phyloP scores from a whole-genome alignment of 2,329 filamentous ascomycete genomes.

The Xenosphaeropsis pyriputrescens region DNA sequence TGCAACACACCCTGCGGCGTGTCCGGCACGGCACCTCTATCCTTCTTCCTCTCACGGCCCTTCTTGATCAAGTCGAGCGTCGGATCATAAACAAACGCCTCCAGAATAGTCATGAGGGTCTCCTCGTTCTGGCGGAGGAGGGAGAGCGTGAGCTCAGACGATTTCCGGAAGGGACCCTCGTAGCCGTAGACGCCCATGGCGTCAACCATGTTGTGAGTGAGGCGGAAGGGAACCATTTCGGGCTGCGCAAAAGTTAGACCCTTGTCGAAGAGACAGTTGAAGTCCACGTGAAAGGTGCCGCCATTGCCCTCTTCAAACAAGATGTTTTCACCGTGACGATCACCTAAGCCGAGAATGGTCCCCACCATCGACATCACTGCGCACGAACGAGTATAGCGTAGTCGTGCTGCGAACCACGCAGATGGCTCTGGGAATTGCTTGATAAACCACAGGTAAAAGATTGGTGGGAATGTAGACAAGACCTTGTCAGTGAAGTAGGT shows the following conservation, averaged over 20 bases:
- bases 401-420: conserved; percentile 76
- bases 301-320: conserved; percentile 88
- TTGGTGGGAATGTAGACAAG: conserved; percentile 56
- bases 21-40: conserved; percentile 35
- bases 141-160: conserved; percentile 74
- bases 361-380: conserved; percentile 99
- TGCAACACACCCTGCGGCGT: conserved; percentile 74
- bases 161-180: conserved; percentile 83
- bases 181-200: conserved; percentile 93
- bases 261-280: conserved; percentile 99
- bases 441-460: conserved; percentile 90
- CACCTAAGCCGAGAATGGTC: conserved; percentile 82
- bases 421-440: conserved; percentile 89
- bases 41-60: conserved; percentile 40
- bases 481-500: conserved; percentile 56
- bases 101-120: conserved; percentile 91
- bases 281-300: conserved; percentile 93
- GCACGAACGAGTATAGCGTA: conserved; percentile 83
- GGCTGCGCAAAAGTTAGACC: conserved; percentile 90
- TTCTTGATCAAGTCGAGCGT: conserved; percentile 78
- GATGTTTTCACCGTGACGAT: conserved; percentile 95
- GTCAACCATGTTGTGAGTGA: conserved; percentile 97
- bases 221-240: conserved; percentile 85
- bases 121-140: conserved; percentile 86
- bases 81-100: conserved; percentile 94